These are phyloP conservation scores for Plantago elongata DNA, from an alignment of 257 asterid genomes.

Conservation along the genomic window DNA sequence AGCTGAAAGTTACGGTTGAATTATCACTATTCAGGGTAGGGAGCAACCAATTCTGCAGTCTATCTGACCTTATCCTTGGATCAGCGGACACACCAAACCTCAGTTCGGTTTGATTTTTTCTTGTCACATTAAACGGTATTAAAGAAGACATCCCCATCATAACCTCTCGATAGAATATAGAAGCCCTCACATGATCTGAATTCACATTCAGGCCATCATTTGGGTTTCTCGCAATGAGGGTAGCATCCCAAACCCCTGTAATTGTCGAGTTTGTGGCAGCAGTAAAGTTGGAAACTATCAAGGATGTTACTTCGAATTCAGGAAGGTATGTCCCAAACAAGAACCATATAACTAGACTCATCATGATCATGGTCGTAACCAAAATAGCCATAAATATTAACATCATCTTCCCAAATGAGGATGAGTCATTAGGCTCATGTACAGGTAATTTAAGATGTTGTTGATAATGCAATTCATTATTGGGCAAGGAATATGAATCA, in stretches of 20 bases:
- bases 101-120: neutral
- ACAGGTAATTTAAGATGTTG: slow-evolving; percentile 5
- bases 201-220: slow-evolving; percentile 18
- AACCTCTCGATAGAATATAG: slow-evolving; percentile 31
- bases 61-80: neutral
- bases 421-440: slow-evolving; percentile 8
- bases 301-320: slow-evolving; percentile 26
- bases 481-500: slow-evolving; percentile 11
- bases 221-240: slow-evolving; percentile 26
- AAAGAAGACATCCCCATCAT: slow-evolving; percentile 27
- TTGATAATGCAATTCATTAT: slow-evolving; percentile 22
- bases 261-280: slow-evolving; percentile 7
- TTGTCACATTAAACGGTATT: slow-evolving; percentile 18
- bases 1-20: slow-evolving; percentile 26
- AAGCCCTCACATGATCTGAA: slow-evolving; percentile 21
- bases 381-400: slow-evolving; percentile 29
- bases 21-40: slow-evolving; percentile 13
- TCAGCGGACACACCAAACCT: slow-evolving; percentile 12
- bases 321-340: slow-evolving; percentile 47
- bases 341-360: slow-evolving; percentile 43
- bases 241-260: slow-evolving; percentile 26
- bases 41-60: slow-evolving; percentile 8
- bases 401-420: slow-evolving; percentile 33
- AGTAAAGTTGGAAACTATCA: slow-evolving; percentile 35
- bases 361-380: slow-evolving; percentile 31